Evolutionary conservation across 2,329 filamentous ascomycete species (phyloP), one percentile per base, ranked within the genome.

Genomic region (Penicillium sp.): DNA sequence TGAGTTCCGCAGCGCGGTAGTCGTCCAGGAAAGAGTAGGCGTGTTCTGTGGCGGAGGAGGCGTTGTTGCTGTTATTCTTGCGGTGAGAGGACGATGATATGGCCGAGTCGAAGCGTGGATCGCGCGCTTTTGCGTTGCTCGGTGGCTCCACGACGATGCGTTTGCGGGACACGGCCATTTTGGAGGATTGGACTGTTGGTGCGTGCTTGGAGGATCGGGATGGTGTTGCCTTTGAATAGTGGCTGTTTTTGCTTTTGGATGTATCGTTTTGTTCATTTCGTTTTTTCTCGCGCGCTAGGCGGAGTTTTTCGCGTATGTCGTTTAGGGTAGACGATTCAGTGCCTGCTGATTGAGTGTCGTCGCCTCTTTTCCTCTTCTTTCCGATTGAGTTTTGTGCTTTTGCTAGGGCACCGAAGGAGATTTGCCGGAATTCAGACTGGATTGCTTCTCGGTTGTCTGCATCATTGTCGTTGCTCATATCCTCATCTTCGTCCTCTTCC

Each of bases 321-420:
- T 74, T 68, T 8, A 75, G 59, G 12, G 70, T 67, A 3, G 24
- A n/a, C n/a, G 45, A 47, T 48, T 60, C 9, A 67, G 43, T 20
- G 47, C 57, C 55, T 47, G 60, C 56, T 46, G 60, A 20, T 2
- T 55, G 23, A 14, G 1, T 16, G 30, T 52, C 63, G 20, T 65
- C 65, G 35, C 60, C 48, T 48, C 64, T 64, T 33, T 60, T 63
- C 40, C 59, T 64, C 61, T 65, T 68, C 56, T 71, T 74, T 73
- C 63, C 65, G 63, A 69, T 70, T 5, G 66, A 62, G 40, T 86
- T 86, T 76, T 96, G 90, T 1, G 91, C 92, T 78, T 90, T 90
- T 62, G 90, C 90, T 42, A 97, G 79, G n/a, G 90, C 89, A 61
- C 91, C 92, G 67, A 97, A 97, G 23, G 91, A 94, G 62, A 97